Percentiles rank a stretch among this genome's conserved stretches.
Conservation (phyloP, 345 rosid species). For the Eutrema yunnanense region DNA sequence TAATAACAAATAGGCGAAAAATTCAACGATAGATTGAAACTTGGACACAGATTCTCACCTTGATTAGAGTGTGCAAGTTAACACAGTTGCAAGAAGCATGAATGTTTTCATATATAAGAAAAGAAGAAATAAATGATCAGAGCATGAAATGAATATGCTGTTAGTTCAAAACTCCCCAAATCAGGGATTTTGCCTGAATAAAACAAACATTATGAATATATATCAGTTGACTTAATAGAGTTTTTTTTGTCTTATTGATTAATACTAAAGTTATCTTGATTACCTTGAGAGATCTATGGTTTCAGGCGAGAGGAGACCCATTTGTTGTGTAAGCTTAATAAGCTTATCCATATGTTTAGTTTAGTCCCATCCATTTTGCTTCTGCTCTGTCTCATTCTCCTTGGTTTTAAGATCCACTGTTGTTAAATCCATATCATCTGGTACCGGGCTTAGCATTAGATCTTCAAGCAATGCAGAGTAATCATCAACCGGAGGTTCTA, state of each 20-base stretch:
- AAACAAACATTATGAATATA: neutral
- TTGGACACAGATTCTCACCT: neutral
- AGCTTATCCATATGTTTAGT: slow-evolving; percentile 58
- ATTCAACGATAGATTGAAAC: neutral
- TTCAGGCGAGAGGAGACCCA: slow-evolving; percentile 74
- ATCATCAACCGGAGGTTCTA: slow-evolving; percentile 45
- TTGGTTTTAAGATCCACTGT: slow-evolving; percentile 32
- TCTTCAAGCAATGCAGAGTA: slow-evolving; percentile 55
- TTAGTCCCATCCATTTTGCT: slow-evolving; percentile 47
- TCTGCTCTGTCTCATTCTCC: slow-evolving; percentile 31
- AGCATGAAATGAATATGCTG: slow-evolving; percentile 11
- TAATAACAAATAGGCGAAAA: neutral
- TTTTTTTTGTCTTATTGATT: neutral
- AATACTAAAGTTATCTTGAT: neutral
- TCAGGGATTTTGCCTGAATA: slow-evolving; percentile 23
- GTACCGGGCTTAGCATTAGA: slow-evolving; percentile 45
- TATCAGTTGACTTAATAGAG: neutral
- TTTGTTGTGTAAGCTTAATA: slow-evolving; percentile 75
- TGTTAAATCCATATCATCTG: slow-evolving; percentile 56
- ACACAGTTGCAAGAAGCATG: neutral
- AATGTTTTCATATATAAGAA: neutral
- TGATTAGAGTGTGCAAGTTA: neutral
- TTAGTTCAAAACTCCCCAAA: neutral
- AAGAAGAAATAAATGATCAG: neutral
- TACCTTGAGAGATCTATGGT: slow-evolving; percentile 31